A percentile compares a stretch with the other conserved stretches of the same genome.
Conservation (phyloP, 2,329 filamentous ascomycete species). For the Aurifilum marmelostoma region DNA sequence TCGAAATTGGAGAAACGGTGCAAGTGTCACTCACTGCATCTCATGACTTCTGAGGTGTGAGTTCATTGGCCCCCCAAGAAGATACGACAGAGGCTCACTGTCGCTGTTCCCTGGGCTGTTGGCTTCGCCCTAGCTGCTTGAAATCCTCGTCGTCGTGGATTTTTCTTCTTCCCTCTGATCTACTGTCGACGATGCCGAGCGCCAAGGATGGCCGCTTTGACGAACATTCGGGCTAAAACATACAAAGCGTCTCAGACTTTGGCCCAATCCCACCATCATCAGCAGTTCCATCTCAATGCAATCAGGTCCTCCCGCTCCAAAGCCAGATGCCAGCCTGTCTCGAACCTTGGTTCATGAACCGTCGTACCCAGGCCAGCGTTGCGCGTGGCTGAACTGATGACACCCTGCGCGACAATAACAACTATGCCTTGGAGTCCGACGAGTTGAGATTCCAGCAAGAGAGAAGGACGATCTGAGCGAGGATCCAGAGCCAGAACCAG, state of each 20-base stretch:
- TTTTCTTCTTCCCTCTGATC: background rate
- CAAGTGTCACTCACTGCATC: background rate
- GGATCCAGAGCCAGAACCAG: background rate
- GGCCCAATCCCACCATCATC: constrained; percentile 17
- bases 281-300: constrained; percentile 18
- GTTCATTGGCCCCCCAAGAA: too few species aligned
- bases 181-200: background rate
- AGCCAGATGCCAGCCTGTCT: constrained; percentile 1
- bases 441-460: background rate
- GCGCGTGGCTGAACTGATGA: constrained; percentile 6
- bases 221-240: constrained; percentile 41
- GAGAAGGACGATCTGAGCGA: background rate
- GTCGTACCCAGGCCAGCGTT: constrained; percentile 14
- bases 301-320: background rate
- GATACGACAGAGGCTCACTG: too few species aligned
- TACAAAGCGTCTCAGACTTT: constrained; percentile 38
- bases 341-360: constrained; percentile 33
- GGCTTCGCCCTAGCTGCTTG: background rate
- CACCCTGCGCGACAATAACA: background rate
- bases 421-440: background rate
- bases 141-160: background rate
- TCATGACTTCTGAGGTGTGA: background rate
- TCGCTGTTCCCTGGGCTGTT: background rate
- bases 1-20: background rate
- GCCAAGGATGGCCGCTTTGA: constrained; percentile 36